phyloP scores from a whole-genome alignment of 2,329 filamentous ascomycete species.

The Colletotrichum caudatum region DNA sequence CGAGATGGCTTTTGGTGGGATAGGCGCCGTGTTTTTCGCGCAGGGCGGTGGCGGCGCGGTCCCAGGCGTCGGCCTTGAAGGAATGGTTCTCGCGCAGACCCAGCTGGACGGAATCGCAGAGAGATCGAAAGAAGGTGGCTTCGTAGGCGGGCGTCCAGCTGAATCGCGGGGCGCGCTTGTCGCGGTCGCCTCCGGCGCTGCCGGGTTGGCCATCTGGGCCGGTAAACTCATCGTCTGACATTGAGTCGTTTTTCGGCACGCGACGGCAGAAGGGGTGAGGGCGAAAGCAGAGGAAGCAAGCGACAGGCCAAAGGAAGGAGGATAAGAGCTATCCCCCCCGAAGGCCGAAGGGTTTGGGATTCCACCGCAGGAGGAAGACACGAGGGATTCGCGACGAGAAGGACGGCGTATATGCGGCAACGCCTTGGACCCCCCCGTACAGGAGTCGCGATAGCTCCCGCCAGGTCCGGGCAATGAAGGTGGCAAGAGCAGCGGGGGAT shows the following conservation, averaged over 20 bases:
- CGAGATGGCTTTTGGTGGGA: conserved; percentile 71
- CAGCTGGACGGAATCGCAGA: conserved; percentile 69
- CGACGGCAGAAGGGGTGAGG: conserved; percentile 37
- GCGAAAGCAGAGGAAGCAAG: neutral
- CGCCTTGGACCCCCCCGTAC: conserved; percentile 37
- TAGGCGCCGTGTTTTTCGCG: conserved; percentile 67
- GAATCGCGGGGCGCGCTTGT: conserved; percentile 63
- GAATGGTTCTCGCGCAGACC: conserved; percentile 69
- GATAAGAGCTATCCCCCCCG: conserved; percentile 15
- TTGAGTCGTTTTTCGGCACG: conserved; percentile 35
- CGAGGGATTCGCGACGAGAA: too few species aligned
- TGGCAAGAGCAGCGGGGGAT: conserved; percentile 15
- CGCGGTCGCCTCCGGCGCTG: conserved; percentile 39
- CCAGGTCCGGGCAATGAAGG: conserved; percentile 29
- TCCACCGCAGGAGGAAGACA: neutral
- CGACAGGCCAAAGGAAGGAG: conserved; percentile 5
- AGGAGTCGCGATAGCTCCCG: conserved; percentile 24
- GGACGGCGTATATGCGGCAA: conserved; percentile 3
- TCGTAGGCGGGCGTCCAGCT: conserved; percentile 71
- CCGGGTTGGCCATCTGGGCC: conserved; percentile 37
- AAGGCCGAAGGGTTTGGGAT: conserved; percentile 1
- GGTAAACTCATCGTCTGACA: conserved; percentile 56
- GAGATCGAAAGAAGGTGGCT: conserved; percentile 70
- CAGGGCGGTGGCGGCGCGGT: conserved; percentile 66
- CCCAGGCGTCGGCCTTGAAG: conserved; percentile 73